Percentiles rank a stretch among this genome's conserved stretches.
Evolutionary conservation across 208 protist species (phyloP).

Genomic region (Zelonia costaricensis): DNA sequence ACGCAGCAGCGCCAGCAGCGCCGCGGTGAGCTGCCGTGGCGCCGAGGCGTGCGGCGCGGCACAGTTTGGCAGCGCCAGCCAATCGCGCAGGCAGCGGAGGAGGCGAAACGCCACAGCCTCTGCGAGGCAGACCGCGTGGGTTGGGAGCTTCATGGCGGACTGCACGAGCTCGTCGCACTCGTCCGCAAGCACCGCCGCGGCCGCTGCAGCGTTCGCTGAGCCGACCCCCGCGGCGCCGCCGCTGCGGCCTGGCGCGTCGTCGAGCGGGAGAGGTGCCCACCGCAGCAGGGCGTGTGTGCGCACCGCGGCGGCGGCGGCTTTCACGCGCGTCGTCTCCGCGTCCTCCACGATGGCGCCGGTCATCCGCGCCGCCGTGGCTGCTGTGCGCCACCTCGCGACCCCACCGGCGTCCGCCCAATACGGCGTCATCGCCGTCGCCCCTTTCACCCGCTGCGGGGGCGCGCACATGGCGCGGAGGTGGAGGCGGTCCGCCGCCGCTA

Average conservation of each 20-base stretch:
- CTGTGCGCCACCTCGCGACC: neutral
- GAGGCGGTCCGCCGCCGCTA: conserved; percentile 1
- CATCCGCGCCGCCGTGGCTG: neutral
- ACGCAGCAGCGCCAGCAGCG: neutral
- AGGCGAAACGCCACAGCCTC: conserved; percentile 18
- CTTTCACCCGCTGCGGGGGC: neutral
- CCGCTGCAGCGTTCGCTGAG: neutral
- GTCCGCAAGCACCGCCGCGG: neutral
- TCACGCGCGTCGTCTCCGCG: neutral
- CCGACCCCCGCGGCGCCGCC: neutral
- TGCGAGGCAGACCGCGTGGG: conserved; percentile 10
- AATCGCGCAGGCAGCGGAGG: conserved; percentile 1
- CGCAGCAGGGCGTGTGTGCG: conserved; percentile 15
- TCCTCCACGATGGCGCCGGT: neutral
- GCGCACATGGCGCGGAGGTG: neutral
- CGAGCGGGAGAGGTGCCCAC: neutral
- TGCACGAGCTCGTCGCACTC: conserved; percentile 11
- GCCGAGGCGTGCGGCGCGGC: neutral
- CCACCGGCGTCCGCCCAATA: neutral
- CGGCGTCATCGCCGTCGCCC: neutral
- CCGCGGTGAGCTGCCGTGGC: conserved; percentile 5
- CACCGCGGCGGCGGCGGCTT: neutral
- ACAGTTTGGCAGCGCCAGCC: neutral
- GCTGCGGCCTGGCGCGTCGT: neutral
- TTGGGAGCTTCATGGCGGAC: conserved; percentile 7